Percentiles rank a stretch among this genome's conserved stretches.
phyloP scores from a whole-genome alignment of 1,139 yeast species.

The Candida glucosophila region DNA sequence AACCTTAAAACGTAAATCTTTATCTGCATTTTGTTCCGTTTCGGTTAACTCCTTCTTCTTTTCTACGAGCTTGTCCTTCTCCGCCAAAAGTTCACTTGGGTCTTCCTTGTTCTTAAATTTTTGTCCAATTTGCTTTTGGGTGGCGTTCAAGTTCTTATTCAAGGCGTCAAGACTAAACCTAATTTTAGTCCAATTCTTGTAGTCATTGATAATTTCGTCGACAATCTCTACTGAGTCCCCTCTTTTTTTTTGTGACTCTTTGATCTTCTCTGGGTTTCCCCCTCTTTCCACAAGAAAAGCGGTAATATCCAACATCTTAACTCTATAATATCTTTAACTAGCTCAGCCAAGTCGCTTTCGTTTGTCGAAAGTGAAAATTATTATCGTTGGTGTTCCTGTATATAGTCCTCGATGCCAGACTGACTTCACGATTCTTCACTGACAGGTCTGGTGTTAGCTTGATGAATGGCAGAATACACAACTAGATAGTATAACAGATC shows the following conservation, averaged over 20 bases:
- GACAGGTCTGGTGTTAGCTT: too few species aligned
- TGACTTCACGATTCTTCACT: too few species aligned
- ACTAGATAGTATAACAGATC: too few species aligned
- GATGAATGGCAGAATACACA: too few species aligned
- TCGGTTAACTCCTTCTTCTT: constrained; percentile 61
- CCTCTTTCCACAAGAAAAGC: constrained; percentile 93
- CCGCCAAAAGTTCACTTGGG: constrained; percentile 70
- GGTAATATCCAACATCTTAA: constrained; percentile 76
- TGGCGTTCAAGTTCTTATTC: constrained; percentile 77
- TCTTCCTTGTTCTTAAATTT: constrained; percentile 94
- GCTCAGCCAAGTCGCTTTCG: too few species aligned
- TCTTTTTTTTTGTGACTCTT: constrained; percentile 86
- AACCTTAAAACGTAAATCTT: constrained; percentile 66
- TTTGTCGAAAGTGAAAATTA: too few species aligned
- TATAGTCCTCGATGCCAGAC: constrained; percentile 1
- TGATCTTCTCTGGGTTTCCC: constrained; percentile 85
- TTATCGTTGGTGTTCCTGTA: too few species aligned
- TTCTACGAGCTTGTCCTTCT: constrained; percentile 66
- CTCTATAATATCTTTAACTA: not conserved
- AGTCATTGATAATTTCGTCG: constrained; percentile 86
- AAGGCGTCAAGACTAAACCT: constrained; percentile 87
- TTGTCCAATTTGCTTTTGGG: constrained; percentile 87
- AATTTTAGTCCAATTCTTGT: constrained; percentile 86
- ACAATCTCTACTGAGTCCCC: constrained; percentile 91
- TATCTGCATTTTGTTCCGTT: constrained; percentile 74